Conservation (phyloP, 2,329 filamentous ascomycete genomes). For the Aspergillus sp. region DNA sequence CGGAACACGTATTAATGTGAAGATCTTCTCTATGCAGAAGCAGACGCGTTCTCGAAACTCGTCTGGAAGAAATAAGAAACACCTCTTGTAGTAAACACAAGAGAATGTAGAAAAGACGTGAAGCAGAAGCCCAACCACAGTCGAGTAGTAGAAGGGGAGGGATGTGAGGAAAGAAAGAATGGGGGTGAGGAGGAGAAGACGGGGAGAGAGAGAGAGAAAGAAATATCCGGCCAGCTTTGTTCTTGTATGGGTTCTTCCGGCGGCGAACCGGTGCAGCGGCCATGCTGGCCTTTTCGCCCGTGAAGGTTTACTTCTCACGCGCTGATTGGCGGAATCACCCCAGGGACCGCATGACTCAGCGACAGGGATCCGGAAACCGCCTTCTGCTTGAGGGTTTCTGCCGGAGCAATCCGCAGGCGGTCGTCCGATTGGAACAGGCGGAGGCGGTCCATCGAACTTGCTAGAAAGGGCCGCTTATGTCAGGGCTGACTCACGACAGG, state of each 20-base stretch:
- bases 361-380: background rate
- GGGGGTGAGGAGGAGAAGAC: constrained; percentile 12
- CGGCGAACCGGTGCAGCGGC: constrained; percentile 29
- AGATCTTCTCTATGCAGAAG: background rate
- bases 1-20: constrained; percentile 8
- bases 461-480: constrained; percentile 26
- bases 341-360: constrained; percentile 17
- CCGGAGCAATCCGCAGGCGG: constrained; percentile 6
- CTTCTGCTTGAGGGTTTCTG: constrained; percentile 26
- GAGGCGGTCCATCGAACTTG: constrained; percentile 30
- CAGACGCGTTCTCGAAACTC: background rate
- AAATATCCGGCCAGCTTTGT: constrained; percentile 13
- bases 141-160: constrained; percentile 8
- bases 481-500: background rate
- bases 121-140: constrained; percentile 14
- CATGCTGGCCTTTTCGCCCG: constrained; percentile 46
- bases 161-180: constrained; percentile 2
- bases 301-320: constrained; percentile 40
- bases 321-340: constrained; percentile 33
- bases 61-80: background rate
- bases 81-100: constrained; percentile 2
- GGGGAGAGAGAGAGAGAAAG: constrained; percentile 20
- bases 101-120: background rate
- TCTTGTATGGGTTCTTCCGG: constrained; percentile 32
- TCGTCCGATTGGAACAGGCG: constrained; percentile 1